phyloP scores from a whole-genome alignment of 2,329 filamentous ascomycete genomes.

The Aspergillus brunneoviolaceus region DNA sequence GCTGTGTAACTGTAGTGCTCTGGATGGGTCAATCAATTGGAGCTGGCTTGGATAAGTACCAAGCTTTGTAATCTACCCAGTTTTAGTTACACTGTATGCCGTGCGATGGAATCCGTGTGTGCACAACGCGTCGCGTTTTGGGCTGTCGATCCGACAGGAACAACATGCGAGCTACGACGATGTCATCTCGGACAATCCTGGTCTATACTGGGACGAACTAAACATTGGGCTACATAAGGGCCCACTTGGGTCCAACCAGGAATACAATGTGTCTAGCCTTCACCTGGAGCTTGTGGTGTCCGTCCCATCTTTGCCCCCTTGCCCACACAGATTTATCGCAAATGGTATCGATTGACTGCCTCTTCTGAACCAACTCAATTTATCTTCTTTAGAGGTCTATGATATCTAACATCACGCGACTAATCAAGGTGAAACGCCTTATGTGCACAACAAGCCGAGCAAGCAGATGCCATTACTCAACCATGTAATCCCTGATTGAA shows the following conservation, averaged over 20 bases:
- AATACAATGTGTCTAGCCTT: background rate
- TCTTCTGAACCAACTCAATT: constrained; percentile 7
- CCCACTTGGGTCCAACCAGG: background rate
- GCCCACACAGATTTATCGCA: background rate
- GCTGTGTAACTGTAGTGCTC: background rate
- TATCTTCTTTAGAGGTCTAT: constrained; percentile 19
- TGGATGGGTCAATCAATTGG: background rate
- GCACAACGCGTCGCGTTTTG: background rate
- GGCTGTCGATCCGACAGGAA: background rate
- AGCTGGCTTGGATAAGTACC: background rate
- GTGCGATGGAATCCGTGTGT: background rate
- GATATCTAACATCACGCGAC: constrained; percentile 4
- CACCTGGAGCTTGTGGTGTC: background rate
- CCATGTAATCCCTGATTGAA: background rate
- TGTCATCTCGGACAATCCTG: background rate
- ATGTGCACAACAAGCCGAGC: constrained; percentile 17
- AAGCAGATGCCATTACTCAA: background rate
- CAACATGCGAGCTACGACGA: background rate
- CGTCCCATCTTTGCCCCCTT: background rate
- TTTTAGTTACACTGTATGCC: background rate
- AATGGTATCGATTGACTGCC: too few relatives aligned
- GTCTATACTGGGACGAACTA: background rate
- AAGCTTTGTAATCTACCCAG: too few relatives aligned
- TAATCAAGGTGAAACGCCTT: constrained; percentile 20
- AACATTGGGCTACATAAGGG: background rate